phyloP scores from a whole-genome alignment of 2,329 filamentous ascomycete genomes.

The Diaporthe ampelina region DNA sequence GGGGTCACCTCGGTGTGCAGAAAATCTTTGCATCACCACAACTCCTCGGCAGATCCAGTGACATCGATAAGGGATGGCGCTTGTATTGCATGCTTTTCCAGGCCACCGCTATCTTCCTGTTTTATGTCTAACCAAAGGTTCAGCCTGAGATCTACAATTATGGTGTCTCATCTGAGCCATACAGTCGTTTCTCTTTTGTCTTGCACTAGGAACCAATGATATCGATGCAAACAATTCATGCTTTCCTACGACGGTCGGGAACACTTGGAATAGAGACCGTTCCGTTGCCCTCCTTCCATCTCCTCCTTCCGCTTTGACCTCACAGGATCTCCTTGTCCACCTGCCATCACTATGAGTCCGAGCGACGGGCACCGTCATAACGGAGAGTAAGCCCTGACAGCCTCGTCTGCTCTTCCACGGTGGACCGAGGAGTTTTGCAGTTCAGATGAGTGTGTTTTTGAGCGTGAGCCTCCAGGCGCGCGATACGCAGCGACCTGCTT shows the following conservation, averaged over 20 bases:
- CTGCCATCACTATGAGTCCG: neutral
- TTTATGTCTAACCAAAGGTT: neutral
- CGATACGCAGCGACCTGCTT: slow-evolving; percentile 31
- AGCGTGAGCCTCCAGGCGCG: slow-evolving; percentile 24
- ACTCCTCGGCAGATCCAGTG: neutral
- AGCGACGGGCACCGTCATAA: neutral
- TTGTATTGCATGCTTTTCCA: slow-evolving; percentile 7
- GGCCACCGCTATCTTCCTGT: neutral
- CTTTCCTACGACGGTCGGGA: slow-evolving; percentile 3
- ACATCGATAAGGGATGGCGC: neutral
- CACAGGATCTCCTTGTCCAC: neutral
- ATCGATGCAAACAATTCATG: slow-evolving; percentile 10
- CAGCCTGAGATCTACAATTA: neutral
- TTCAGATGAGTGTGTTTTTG: neutral
- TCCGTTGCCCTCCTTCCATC: neutral
- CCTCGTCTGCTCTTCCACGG: neutral
- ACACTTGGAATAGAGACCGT: neutral
- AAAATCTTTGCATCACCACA: neutral
- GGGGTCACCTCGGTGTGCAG: no score
- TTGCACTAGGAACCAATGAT: neutral
- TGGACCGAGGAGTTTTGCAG: neutral
- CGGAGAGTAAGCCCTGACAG: neutral
- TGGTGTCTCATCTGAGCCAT: slow-evolving; percentile 27
- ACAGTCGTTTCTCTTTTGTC: neutral
- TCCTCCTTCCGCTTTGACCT: neutral